Evolutionary conservation across 257 asterid species (phyloP), one percentile per base, ranked within the genome.

Genomic region (Craterostigma plantagineum): DNA sequence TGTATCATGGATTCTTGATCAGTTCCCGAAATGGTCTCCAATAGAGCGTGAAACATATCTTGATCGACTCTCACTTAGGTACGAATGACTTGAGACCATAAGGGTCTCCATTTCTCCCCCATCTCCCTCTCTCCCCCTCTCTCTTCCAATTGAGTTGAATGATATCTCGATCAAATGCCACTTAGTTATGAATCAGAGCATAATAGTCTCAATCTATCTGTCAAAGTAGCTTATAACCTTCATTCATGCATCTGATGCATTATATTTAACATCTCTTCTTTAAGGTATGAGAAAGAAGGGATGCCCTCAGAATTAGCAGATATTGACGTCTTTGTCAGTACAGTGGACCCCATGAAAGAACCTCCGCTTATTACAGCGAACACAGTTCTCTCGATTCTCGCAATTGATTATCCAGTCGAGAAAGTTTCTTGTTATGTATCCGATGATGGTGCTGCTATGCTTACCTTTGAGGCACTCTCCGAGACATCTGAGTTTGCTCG

Each of bases 371-470:
- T 79, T 47, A 82, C 92, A 13, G 95, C 92, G 34, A 83, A 83
- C 58, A 83, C 95, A 4, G 86, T 83, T 53, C 73, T 83, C 18
- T 83, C 95, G 40, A 83, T 83, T 33, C 79, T 83, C 16, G 85
- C 95, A 13, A 79, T 75, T 47, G 95, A 82, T 52, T 82, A 82
- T 60, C 95, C 95, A 12, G 72, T 66, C 0, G 78, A 82, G 18
- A 78, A 78, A 56, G 86, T 82, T 13, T 53, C 85, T 5, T 83
- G 95, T 57, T 83, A 83, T 38, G 79, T 79, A 33, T 83, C 95
- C 1, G 95, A 83, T 57, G 92, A 82, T 64, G 94, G 94, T 56
- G 94, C 94, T 14, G 74, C 94, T 35, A 75, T 83, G 91, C 91
- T 79, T 61, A 76, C 95, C 37, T 83, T 79, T 34, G 93, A 83